These are phyloP conservation scores for Teratosphaeria gauchensis DNA, from an alignment of 2,329 filamentous ascomycete species.

Conservation along the genomic window DNA sequence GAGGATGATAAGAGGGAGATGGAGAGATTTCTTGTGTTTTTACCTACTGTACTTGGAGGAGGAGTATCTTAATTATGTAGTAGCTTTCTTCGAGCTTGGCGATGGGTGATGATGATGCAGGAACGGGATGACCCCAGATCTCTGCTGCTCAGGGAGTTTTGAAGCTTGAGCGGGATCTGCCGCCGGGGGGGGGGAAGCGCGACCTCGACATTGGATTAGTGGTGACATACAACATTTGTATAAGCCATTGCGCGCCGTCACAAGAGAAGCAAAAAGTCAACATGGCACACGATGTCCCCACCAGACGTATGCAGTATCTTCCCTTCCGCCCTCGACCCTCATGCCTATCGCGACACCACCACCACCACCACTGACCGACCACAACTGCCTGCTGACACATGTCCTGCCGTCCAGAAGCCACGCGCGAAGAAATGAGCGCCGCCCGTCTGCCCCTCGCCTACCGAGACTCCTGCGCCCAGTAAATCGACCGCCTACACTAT, in stretches of 20 bases:
- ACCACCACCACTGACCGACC: background rate
- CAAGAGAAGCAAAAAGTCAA: background rate
- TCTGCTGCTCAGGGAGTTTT: background rate
- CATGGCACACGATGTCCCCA: background rate
- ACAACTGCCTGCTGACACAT: constrained; percentile 4
- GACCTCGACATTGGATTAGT: background rate
- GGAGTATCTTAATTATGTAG: too few species aligned
- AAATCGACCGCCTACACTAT: background rate
- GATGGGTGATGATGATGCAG: background rate
- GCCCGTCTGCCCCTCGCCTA: constrained; percentile 81
- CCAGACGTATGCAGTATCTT: background rate
- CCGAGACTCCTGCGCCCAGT: constrained; percentile 84
- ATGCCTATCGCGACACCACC: constrained; percentile 1
- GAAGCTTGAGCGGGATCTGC: background rate
- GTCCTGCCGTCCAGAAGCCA: constrained; percentile 49
- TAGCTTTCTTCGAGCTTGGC: background rate
- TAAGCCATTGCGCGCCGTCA: background rate
- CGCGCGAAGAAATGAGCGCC: constrained; percentile 87
- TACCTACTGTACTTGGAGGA: too few species aligned
- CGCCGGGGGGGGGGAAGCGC: background rate
- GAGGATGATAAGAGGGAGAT: background rate
- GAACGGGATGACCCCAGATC: background rate
- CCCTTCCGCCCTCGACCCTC: background rate
- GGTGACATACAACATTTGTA: background rate
- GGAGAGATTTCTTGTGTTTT: too few species aligned